Evolutionary conservation across 352 stramenopile species (phyloP).

Genomic region (Globisporangium lucens): DNA sequence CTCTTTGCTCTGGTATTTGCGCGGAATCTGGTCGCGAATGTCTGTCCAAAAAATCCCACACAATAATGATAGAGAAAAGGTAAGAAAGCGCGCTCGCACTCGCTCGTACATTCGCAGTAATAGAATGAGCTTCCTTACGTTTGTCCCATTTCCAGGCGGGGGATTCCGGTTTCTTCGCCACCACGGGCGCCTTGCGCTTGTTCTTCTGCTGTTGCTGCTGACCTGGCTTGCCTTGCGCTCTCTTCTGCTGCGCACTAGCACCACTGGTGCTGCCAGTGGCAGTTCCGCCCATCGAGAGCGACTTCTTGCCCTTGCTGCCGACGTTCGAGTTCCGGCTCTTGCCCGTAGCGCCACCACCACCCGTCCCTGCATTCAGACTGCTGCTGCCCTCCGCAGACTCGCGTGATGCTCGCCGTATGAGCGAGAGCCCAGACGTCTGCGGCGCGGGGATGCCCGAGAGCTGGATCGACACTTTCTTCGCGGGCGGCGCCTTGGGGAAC

Average conservation of each 20-base stretch:
- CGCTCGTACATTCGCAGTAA: neutral
- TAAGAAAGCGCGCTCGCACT: neutral
- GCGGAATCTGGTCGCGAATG: slow-evolving; percentile 70
- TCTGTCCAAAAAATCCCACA: slow-evolving; percentile 27
- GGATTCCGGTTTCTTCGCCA: slow-evolving; percentile 28
- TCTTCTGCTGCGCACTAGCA: slow-evolving; percentile 10
- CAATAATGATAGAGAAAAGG: neutral
- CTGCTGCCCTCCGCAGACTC: slow-evolving; percentile 18
- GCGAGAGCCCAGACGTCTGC: slow-evolving; percentile 18
- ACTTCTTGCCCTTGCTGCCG: slow-evolving; percentile 5
- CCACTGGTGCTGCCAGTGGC: neutral
- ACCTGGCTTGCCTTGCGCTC: slow-evolving; percentile 11
- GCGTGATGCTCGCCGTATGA: slow-evolving; percentile 12
- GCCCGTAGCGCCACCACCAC: neutral
- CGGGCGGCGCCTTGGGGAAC: slow-evolving; percentile 37
- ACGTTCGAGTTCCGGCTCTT: slow-evolving; percentile 11
- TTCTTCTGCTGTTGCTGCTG: slow-evolving; percentile 19
- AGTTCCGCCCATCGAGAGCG: slow-evolving; percentile 7
- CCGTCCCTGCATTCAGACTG: slow-evolving; percentile 2
- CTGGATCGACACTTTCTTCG: slow-evolving; percentile 19
- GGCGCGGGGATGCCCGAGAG: slow-evolving; percentile 40
- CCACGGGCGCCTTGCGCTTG: slow-evolving; percentile 12
- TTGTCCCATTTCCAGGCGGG: slow-evolving; percentile 80
- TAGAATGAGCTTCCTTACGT: slow-evolving; percentile 23
- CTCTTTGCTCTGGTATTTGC: slow-evolving; percentile 76